Conservation (phyloP, 2,329 filamentous ascomycete species). For the Thelonectria rubi region DNA sequence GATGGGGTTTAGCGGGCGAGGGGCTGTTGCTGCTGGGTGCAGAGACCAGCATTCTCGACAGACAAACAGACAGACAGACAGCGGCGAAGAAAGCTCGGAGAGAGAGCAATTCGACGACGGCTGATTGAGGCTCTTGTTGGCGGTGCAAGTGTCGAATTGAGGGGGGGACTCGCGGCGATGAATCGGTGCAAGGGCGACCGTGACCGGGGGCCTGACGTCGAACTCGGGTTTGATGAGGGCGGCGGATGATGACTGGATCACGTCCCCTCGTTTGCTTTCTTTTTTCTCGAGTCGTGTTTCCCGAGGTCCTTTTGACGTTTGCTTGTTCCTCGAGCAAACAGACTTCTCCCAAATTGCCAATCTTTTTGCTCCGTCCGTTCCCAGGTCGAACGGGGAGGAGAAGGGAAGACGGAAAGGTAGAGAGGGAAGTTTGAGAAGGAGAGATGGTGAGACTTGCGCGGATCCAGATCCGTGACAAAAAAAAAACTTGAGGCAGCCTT, state of each 20-base stretch:
- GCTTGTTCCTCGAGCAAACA: neutral
- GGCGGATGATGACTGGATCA: neutral
- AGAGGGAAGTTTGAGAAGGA: neutral
- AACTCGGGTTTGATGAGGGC: neutral
- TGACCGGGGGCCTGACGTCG: neutral
- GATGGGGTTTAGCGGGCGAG: slow-evolving; percentile 24
- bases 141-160: neutral
- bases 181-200: neutral
- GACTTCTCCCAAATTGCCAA: neutral
- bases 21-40: slow-evolving; percentile 27
- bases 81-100: neutral
- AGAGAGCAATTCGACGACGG: slow-evolving; percentile 8
- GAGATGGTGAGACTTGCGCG: slow-evolving; percentile 2
- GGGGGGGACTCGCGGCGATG: no score
- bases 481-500: neutral
- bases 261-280: slow-evolving; percentile 8
- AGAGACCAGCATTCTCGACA: slow-evolving; percentile 36
- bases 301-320: slow-evolving; percentile 3
- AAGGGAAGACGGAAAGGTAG: neutral
- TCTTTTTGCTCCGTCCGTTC: neutral
- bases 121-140: neutral
- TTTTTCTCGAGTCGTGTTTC: neutral
- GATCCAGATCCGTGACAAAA: neutral
- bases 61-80: slow-evolving; percentile 11
- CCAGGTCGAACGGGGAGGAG: neutral